phyloP scores from a whole-genome alignment of 176 grass and related monocot genomes.

The Carex cristatella region DNA sequence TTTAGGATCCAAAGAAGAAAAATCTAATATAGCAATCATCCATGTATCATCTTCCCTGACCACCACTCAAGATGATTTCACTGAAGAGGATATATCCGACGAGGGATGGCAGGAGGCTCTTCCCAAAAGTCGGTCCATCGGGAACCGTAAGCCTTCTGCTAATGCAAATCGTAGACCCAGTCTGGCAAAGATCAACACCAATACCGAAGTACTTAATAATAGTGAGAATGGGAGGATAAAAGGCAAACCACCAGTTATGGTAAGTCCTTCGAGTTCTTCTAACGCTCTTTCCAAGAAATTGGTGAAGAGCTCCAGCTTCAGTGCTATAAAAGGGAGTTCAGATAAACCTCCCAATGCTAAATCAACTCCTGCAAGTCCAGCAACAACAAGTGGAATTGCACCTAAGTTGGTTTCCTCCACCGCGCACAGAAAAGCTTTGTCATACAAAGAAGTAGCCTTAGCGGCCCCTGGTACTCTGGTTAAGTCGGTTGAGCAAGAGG shows the following conservation, averaged over 20 bases:
- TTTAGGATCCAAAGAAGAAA: constrained; percentile 54
- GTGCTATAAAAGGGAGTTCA: constrained; percentile 37
- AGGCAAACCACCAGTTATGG: constrained; percentile 44
- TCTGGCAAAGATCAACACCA: constrained; percentile 75
- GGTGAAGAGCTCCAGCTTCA: constrained; percentile 68
- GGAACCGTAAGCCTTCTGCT: constrained; percentile 52
- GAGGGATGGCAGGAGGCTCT: constrained; percentile 96
- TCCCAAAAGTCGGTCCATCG: constrained; percentile 59
- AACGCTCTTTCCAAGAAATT: constrained; percentile 72
- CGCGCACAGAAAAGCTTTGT: constrained; percentile 70
- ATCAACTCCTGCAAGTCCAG: constrained; percentile 36
- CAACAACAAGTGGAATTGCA: constrained; percentile 25
- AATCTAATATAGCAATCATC: constrained; percentile 31
- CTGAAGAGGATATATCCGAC: constrained; percentile 55
- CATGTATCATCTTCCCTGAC: constrained; percentile 20
- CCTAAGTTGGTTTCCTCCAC: constrained; percentile 42
- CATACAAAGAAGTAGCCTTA: constrained; percentile 98
- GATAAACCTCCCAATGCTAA: constrained; percentile 61
- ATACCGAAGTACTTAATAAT: constrained; percentile 35
- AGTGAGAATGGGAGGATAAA: constrained; percentile 65
- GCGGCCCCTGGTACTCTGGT: constrained; percentile 82
- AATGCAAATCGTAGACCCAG: constrained; percentile 51
- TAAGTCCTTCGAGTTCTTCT: constrained; percentile 53
- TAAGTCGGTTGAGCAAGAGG: constrained; percentile 47
- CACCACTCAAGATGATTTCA: constrained; percentile 41